Conservation (phyloP, 768 basidiomycete species). For the Suillus subalutaceus region DNA sequence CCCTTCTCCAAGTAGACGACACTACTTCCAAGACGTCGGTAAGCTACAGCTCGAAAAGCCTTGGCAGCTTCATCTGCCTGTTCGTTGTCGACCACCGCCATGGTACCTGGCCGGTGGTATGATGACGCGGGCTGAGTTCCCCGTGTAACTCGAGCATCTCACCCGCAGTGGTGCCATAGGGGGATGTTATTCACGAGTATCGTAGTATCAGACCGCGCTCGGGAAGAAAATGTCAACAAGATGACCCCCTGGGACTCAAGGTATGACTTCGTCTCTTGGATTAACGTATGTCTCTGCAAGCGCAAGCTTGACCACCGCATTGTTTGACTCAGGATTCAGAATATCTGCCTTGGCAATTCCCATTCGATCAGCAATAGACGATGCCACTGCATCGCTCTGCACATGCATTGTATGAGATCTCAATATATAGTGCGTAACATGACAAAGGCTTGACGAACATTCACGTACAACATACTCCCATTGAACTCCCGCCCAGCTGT, state of each 20-base stretch:
- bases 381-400: conserved; percentile 91
- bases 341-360: conserved; percentile 86
- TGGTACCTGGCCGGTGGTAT: conserved; percentile 92
- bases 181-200: conserved; percentile 95
- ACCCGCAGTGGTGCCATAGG: conserved; percentile 75
- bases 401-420: conserved; percentile 25
- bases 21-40: conserved; percentile 85
- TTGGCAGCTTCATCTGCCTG: conserved; percentile 67
- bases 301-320: conserved; percentile 90
- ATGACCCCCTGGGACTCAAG: conserved; percentile 77
- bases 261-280: conserved; percentile 91
- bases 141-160: conserved; percentile 80
- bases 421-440: conserved; percentile 19
- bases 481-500: conserved; percentile 82
- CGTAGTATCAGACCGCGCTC: conserved; percentile 80
- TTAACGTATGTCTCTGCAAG: conserved; percentile 97
- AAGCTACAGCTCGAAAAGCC: conserved; percentile 83
- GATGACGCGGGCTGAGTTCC: conserved; percentile 64
- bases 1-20: conserved; percentile 94
- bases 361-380: conserved; percentile 85
- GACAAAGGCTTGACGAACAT: conserved; percentile 62
- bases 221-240: conserved; percentile 56
- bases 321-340: conserved; percentile 79
- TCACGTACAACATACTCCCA: conserved; percentile 96
- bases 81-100: conserved; percentile 87